Evolutionary conservation across 306 rosid genomes (phyloP).

Genomic region (Glycine soja): DNA sequence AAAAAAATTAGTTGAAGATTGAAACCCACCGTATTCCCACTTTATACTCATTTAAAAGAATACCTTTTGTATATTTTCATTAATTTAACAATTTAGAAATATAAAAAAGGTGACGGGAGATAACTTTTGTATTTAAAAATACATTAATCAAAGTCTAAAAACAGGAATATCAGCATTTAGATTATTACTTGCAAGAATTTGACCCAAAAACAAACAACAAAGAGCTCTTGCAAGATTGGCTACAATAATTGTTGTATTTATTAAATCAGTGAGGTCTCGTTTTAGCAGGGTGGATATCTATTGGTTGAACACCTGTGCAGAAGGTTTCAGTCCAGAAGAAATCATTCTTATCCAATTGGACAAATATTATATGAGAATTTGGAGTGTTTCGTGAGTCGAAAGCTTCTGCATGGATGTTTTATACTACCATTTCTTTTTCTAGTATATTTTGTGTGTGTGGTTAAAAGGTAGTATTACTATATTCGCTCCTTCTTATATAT

Average conservation of each 20-base stretch:
- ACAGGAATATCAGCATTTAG: neutral
- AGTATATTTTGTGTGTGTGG: too few species aligned
- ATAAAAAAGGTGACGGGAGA: neutral
- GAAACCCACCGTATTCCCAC: too few species aligned
- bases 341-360: conserved; percentile 42
- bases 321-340: neutral
- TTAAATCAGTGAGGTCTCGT: neutral
- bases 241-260: too few species aligned
- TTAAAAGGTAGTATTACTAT: too few species aligned
- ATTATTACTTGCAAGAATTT: neutral
- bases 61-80: neutral
- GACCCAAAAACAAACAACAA: neutral
- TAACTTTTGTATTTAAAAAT: neutral
- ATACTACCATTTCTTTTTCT: too few species aligned
- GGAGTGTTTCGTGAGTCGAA: neutral
- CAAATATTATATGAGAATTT: neutral
- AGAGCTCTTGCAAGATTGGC: neutral
- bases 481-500: too few species aligned
- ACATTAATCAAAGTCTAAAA: neutral
- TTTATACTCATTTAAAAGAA: too few species aligned
- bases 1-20: too few species aligned
- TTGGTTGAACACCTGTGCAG: conserved; percentile 42
- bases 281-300: conserved; percentile 1
- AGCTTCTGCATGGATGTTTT: too few species aligned
- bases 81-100: neutral